Percentiles rank a stretch among this genome's conserved stretches.
Evolutionary conservation across 148 eudicot species (phyloP).

Genomic region (Chenopodium quinoa): DNA sequence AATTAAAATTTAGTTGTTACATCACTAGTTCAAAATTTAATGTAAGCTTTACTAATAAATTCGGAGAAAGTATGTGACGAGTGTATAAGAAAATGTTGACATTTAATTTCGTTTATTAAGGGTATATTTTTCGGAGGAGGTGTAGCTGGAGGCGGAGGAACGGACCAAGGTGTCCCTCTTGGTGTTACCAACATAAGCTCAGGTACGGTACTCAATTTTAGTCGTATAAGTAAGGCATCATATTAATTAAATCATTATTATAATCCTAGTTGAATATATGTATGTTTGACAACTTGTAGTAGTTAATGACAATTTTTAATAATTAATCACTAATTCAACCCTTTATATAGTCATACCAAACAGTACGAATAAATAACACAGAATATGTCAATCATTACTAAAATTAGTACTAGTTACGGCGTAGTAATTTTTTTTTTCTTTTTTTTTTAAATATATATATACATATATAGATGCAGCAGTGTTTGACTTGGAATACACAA

Average conservation of each 20-base stretch:
- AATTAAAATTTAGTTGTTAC: not conserved
- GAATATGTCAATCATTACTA: not conserved
- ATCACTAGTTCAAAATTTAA: too few species aligned
- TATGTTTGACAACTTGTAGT: not conserved
- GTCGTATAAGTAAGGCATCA: constrained; percentile 14
- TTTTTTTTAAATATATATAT: too few species aligned
- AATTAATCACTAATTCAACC: not conserved
- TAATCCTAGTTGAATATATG: constrained; percentile 13
- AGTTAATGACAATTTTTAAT: not conserved
- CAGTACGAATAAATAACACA: not conserved
- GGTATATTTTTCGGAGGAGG: constrained; percentile 75
- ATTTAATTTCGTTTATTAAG: constrained; percentile 31
- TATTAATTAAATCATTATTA: not conserved
- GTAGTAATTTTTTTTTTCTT: too few species aligned
- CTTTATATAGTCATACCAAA: constrained; percentile 8
- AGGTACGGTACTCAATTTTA: constrained; percentile 40
- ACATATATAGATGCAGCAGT: constrained; percentile 49
- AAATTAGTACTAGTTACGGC: not conserved
- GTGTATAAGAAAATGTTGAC: not conserved
- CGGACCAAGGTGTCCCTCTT: constrained; percentile 59
- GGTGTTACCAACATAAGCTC: constrained; percentile 62
- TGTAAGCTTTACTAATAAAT: too few species aligned
- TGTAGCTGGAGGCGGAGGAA: constrained; percentile 36
- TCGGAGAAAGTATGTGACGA: not conserved
- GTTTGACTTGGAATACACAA: constrained; percentile 79